Percentiles rank a stretch among this genome's conserved stretches.
Evolutionary conservation across 1,284 basidiomycete genomes (phyloP).

Genomic region (Porogramme epimiltina): DNA sequence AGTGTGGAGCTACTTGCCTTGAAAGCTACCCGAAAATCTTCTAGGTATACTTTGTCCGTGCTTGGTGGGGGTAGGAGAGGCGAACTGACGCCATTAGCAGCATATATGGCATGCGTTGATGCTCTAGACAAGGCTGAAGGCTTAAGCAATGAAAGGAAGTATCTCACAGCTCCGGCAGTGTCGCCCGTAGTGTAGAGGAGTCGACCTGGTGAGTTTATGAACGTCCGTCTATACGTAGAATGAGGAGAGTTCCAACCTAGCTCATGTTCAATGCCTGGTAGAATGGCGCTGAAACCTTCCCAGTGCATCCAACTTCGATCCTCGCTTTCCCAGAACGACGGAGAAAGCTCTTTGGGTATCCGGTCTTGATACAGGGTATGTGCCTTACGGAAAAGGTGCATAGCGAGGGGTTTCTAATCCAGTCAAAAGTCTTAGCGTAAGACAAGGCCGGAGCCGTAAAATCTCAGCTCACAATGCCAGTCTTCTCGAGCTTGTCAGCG

Average conservation of each 20-base stretch:
- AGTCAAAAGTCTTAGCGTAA: conserved; percentile 1
- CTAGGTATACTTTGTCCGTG: conserved; percentile 67
- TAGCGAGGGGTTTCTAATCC: conserved; percentile 75
- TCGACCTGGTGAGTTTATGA: conserved; percentile 48
- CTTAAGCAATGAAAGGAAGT: conserved; percentile 65
- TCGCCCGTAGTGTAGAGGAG: conserved; percentile 79
- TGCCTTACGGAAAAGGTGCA: conserved; percentile 74
- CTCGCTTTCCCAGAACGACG: conserved; percentile 78
- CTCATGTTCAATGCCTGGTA: conserved; percentile 76
- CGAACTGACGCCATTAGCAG: conserved; percentile 21
- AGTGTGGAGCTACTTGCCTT: conserved; percentile 45
- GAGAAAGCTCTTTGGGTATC: conserved; percentile 62
- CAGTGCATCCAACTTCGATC: conserved; percentile 41
- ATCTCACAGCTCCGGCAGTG: conserved; percentile 63
- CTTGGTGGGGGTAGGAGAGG: conserved; percentile 25
- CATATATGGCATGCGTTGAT: conserved; percentile 4
- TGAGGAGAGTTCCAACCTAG: conserved; percentile 48
- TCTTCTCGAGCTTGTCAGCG: conserved; percentile 75
- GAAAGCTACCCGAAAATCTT: conserved; percentile 79
- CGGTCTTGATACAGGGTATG: conserved; percentile 57
- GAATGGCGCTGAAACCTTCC: conserved; percentile 59
- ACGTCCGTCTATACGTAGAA: not conserved
- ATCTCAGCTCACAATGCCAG: conserved; percentile 69
- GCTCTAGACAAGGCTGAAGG: conserved; percentile 30
- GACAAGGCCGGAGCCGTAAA: conserved; percentile 3